Conservation (phyloP, 345 rosid species). For the Eutrema japonicum region DNA sequence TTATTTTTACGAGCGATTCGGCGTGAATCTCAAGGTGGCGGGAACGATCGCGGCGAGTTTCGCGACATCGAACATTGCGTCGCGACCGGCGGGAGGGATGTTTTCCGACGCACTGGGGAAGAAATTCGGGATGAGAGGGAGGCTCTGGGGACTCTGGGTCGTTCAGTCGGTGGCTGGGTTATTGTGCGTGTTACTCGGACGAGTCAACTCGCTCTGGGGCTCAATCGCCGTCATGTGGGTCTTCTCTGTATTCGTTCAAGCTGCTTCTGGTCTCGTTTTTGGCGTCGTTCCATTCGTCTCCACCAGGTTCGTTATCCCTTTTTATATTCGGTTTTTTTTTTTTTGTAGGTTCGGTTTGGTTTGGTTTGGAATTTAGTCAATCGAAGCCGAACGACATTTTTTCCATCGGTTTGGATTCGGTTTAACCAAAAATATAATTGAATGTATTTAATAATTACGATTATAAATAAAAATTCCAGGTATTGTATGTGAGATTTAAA, state of each 20-base stretch:
- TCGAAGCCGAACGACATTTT: too few relatives aligned
- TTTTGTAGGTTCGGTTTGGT: not conserved
- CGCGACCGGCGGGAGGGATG: conserved; percentile 80
- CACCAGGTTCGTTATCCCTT: conserved; percentile 49
- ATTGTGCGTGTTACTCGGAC: conserved; percentile 65
- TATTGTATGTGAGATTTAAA: too few relatives aligned
- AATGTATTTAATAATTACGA: too few relatives aligned
- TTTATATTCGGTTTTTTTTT: too few relatives aligned
- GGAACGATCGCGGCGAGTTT: conserved; percentile 77
- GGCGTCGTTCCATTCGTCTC: conserved; percentile 90
- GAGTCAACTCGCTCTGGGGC: conserved; percentile 57
- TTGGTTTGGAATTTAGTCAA: not conserved
- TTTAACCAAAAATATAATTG: too few relatives aligned
- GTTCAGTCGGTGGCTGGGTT: conserved; percentile 72
- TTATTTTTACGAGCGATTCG: conserved; percentile 75
- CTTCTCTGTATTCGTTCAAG: conserved; percentile 78
- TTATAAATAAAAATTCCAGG: too few relatives aligned
- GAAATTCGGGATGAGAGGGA: conserved; percentile 73
- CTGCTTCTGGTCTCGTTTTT: conserved; percentile 81
- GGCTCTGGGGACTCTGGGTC: conserved; percentile 81
- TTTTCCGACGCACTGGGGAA: conserved; percentile 61
- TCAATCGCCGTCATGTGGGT: conserved; percentile 63
- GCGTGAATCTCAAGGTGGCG: conserved; percentile 63
- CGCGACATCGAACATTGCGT: conserved; percentile 61
- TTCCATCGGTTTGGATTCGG: too few relatives aligned